Percentiles rank a stretch among this genome's conserved stretches.
Conservation (phyloP, 2,329 filamentous ascomycete genomes). For the Epichloe gansuensis region DNA sequence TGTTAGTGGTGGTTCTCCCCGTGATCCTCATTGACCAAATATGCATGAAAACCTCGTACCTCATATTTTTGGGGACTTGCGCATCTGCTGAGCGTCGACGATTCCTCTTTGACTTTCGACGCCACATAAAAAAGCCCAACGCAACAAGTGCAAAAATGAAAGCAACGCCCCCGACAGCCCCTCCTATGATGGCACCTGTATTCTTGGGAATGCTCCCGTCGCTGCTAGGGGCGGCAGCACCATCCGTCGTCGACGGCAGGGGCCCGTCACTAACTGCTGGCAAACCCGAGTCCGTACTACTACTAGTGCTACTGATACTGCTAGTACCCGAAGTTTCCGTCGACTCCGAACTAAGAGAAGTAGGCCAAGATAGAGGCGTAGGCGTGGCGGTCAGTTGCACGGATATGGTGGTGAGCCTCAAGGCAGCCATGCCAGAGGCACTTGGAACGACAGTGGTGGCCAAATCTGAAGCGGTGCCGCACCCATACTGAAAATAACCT, state of each 20-base stretch:
- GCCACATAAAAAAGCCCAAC: conserved; percentile 30
- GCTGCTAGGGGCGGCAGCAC: conserved; percentile 16
- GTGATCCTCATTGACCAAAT: neutral
- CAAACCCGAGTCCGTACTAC: neutral
- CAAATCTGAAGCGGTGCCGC: conserved; percentile 33
- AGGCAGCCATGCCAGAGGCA: conserved; percentile 26
- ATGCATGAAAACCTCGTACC: conserved; percentile 17
- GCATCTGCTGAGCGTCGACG: neutral
- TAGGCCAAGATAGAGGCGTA: conserved; percentile 27
- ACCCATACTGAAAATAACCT: conserved; percentile 44
- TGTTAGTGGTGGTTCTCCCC: conserved; percentile 6
- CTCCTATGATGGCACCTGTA: conserved; percentile 40
- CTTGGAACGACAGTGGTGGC: conserved; percentile 36
- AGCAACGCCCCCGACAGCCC: conserved; percentile 38
- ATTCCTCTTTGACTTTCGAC: conserved; percentile 15
- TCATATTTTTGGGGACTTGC: conserved; percentile 27
- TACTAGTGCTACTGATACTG: neutral
- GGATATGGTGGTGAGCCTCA: conserved; percentile 26
- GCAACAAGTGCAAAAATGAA: conserved; percentile 29
- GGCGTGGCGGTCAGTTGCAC: conserved; percentile 28
- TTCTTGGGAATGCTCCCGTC: conserved; percentile 17
- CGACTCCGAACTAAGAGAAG: conserved; percentile 23
- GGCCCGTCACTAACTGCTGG: conserved; percentile 2
- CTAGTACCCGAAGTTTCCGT: conserved; percentile 5
- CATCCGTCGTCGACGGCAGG: conserved; percentile 8